Evolutionary conservation across 2,329 filamentous ascomycete species (phyloP).

Genomic region (Apiospora rasikravindrae): DNA sequence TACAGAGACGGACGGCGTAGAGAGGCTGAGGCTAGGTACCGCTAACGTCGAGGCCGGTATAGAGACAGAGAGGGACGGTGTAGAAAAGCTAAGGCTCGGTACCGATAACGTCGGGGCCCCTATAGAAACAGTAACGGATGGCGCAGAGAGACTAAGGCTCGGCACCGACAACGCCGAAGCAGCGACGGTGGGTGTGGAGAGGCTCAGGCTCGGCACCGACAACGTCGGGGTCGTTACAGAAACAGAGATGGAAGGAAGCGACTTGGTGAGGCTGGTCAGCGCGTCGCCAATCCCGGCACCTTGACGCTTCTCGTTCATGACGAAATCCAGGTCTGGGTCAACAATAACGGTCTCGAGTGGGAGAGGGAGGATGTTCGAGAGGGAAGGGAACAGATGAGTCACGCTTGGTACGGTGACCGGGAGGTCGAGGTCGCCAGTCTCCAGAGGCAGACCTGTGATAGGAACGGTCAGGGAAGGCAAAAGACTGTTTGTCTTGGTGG

Average conservation of each 20-base stretch:
- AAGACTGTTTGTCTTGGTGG: not conserved
- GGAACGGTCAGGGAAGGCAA: not conserved
- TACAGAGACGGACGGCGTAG: not conserved
- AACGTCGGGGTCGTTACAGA: not conserved
- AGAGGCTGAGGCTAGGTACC: not conserved
- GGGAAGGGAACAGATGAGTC: not conserved
- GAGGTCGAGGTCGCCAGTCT: not conserved
- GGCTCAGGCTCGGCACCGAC: not conserved
- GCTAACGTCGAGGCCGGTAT: not conserved
- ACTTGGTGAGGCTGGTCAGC: not conserved
- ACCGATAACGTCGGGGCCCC: too few species aligned
- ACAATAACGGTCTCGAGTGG: not conserved
- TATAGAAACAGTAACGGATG: too few species aligned
- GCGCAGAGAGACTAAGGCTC: not conserved
- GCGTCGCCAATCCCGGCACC: not conserved
- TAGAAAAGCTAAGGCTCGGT: too few species aligned
- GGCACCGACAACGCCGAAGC: too few species aligned
- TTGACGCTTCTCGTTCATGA: not conserved
- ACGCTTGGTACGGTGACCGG: not conserved
- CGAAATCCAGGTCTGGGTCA: not conserved
- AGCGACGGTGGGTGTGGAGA: not conserved
- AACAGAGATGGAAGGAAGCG: not conserved
- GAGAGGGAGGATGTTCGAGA: not conserved
- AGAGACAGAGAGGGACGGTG: too few species aligned
- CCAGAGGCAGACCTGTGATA: not conserved